phyloP scores from a whole-genome alignment of 2,329 filamentous ascomycete genomes.

The Cladosporium sp. region DNA sequence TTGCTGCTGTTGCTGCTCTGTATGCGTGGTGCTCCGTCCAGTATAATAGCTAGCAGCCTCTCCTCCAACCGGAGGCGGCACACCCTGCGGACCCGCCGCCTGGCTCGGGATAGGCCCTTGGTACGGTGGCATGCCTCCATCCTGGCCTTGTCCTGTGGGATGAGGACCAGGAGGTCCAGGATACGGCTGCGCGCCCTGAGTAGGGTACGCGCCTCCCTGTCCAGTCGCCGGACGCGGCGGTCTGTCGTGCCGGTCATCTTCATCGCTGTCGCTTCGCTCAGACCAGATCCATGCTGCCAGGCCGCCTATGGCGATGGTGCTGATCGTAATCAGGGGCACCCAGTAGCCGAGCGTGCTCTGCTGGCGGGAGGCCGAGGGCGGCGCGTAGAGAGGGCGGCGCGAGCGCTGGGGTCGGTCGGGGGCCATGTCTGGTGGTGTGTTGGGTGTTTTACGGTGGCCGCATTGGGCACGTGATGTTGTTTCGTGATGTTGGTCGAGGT shows the following conservation, averaged over 20 bases:
- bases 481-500: not conserved
- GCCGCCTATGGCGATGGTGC: slow-evolving; percentile 83
- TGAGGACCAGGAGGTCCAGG: slow-evolving; percentile 19
- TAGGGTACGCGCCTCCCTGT: slow-evolving; percentile 13
- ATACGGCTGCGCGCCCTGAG: slow-evolving; percentile 29
- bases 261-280: slow-evolving; percentile 74
- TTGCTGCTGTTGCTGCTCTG: slow-evolving; percentile 9
- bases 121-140: slow-evolving; percentile 23
- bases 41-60: slow-evolving; percentile 34
- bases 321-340: slow-evolving; percentile 82
- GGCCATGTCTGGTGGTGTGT: slow-evolving; percentile 28
- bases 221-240: slow-evolving; percentile 32
- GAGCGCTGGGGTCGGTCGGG: slow-evolving; percentile 56
- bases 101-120: slow-evolving; percentile 27
- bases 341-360: slow-evolving; percentile 72
- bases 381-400: slow-evolving; percentile 50
- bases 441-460: slow-evolving; percentile 11
- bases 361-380: slow-evolving; percentile 47
- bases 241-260: slow-evolving; percentile 54
- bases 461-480: slow-evolving; percentile 6
- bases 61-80: slow-evolving; percentile 30
- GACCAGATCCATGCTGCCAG: slow-evolving; percentile 93
- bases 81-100: slow-evolving; percentile 27
- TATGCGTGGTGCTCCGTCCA: slow-evolving; percentile 20
- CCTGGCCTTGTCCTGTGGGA: slow-evolving; percentile 9